phyloP scores from a whole-genome alignment of 179 eudicot genomes.

The Pouteria campechiana region DNA sequence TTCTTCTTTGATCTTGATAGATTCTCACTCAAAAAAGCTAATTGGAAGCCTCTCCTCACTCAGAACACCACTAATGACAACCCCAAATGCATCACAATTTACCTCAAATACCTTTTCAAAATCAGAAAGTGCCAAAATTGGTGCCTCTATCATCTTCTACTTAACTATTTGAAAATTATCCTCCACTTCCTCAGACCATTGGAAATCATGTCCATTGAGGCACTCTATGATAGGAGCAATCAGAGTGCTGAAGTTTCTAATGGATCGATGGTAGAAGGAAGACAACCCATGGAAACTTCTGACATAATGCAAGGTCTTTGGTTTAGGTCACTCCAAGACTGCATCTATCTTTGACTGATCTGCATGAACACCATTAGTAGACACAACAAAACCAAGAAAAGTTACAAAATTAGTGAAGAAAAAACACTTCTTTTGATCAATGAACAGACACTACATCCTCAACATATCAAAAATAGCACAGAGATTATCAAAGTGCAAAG shows the following conservation, averaged over 20 bases:
- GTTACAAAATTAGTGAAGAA: neutral
- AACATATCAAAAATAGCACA: neutral
- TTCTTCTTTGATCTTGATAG: neutral
- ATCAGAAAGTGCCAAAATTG: neutral
- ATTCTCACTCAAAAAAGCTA: constrained; percentile 6
- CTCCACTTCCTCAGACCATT: neutral
- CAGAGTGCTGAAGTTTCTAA: constrained; percentile 2
- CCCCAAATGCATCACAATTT: constrained; percentile 7
- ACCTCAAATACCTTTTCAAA: constrained; percentile 5
- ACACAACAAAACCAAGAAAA: no score
- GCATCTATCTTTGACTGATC: neutral
- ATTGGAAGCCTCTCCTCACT: constrained; percentile 1
- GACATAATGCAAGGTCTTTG: neutral
- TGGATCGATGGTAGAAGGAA: constrained; percentile 2
- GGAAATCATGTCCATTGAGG: neutral
- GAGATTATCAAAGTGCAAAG: neutral
- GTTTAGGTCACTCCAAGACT: constrained; percentile 1
- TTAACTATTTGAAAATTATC: neutral
- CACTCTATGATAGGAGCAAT: constrained; percentile 6
- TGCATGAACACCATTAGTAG: no score
- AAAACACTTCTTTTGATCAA: neutral
- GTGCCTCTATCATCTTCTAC: neutral
- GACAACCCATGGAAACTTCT: constrained; percentile 8
- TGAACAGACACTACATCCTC: neutral
- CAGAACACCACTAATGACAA: constrained; percentile 3